Evolutionary conservation across 176 grass and related monocot genomes (phyloP).

Genomic region (Poa pratensis): DNA sequence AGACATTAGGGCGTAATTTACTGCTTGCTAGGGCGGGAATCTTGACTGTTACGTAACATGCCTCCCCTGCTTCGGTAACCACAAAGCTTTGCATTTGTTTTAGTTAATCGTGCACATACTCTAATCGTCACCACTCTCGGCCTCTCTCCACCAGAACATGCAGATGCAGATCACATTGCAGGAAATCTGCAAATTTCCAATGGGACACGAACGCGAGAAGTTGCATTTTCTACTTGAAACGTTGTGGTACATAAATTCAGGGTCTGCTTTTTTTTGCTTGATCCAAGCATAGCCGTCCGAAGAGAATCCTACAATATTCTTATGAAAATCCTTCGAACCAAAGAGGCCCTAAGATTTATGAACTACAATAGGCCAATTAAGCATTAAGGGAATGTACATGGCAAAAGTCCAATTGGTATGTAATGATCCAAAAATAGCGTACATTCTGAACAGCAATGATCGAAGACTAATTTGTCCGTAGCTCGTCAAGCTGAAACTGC

Average conservation of each 20-base stretch:
- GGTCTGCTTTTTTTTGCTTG: neutral
- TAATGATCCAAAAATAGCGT: neutral
- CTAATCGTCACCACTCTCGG: slow-evolving; percentile 4
- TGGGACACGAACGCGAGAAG: neutral
- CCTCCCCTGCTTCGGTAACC: slow-evolving; percentile 27
- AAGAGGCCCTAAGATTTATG: neutral
- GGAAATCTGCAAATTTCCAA: neutral
- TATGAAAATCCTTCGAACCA: no score
- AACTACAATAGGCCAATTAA: no score
- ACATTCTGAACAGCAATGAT: neutral
- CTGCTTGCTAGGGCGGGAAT: slow-evolving; percentile 48
- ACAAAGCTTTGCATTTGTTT: slow-evolving; percentile 21
- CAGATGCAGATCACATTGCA: slow-evolving; percentile 1
- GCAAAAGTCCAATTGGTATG: neutral
- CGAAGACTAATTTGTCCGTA: neutral
- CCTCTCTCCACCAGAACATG: neutral
- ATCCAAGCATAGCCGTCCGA: neutral
- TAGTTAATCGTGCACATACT: neutral
- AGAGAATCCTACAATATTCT: no score
- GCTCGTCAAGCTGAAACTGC: no score
- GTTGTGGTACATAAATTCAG: neutral
- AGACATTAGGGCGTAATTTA: slow-evolving; percentile 36
- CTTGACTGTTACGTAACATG: slow-evolving; percentile 63
- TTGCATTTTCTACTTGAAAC: neutral
- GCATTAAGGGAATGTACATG: no score